Percentiles rank a stretch among this genome's conserved stretches.
phyloP scores from a whole-genome alignment of 208 protist genomes.

The Acanthamoeba triangularis region DNA sequence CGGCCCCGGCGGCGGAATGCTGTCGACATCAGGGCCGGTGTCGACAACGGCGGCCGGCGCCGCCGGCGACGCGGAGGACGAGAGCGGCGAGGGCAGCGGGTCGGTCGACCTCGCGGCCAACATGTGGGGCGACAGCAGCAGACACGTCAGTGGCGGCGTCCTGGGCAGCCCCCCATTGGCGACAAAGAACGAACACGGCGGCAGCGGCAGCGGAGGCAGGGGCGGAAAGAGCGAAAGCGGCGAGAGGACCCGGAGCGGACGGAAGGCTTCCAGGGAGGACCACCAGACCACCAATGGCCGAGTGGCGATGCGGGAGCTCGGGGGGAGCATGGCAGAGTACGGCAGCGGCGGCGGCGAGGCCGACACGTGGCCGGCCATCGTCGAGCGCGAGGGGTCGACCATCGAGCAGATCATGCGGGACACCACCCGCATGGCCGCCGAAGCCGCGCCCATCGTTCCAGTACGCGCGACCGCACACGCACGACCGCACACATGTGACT shows the following conservation, averaged over 20 bases:
- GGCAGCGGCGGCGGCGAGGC: neutral
- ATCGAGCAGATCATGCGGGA: slow-evolving; percentile 13
- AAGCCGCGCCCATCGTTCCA: neutral
- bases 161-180: neutral
- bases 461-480: neutral
- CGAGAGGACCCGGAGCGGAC: neutral
- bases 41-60: no score
- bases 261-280: neutral
- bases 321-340: neutral
- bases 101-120: neutral
- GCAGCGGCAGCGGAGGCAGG: neutral
- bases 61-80: neutral
- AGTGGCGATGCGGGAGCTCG: no score
- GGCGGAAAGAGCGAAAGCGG: slow-evolving; percentile 14
- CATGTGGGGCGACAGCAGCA: neutral
- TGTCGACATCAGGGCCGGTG: neutral
- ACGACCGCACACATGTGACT: neutral
- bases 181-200: neutral
- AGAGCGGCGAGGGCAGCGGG: slow-evolving; percentile 3
- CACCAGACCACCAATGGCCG: no score
- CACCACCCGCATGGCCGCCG: neutral
- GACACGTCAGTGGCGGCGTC: no score
- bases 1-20: neutral
- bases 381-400: neutral
- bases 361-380: neutral